Evolutionary conservation across 495 filamentous ascomycete genomes (phyloP), one percentile per base, ranked within the genome.

Genomic region (Trichoderma asperelloides): DNA sequence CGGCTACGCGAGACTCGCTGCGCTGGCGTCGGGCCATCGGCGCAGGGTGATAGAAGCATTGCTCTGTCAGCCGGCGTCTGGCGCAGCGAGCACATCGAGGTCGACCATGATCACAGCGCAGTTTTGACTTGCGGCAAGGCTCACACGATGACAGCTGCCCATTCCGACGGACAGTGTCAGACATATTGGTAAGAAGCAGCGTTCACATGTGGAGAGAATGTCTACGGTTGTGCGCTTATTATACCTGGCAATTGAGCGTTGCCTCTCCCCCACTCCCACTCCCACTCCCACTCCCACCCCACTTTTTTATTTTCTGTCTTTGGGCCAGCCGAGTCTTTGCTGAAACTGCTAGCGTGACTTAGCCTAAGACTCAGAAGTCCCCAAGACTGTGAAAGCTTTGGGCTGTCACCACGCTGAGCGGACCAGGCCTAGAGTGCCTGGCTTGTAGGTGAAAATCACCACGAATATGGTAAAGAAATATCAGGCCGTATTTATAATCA

Each of bases 201-300:
- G 41, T 45, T 18, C 41, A 45, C 41, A 7, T 45, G 41, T 18
- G 41, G 41, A 45, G 41, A 45, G 41, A 45, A 45, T 45, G 12
- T 45, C 18, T 45, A 18, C 13, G 41, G 16, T 45, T 18, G 41
- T 7, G 11, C 41, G 41, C 41, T 45, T 45, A 45, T 18, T 45
- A 45, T 45, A 18, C 12, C 39, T 40, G 39, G 78, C 81, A 0
- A 83, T 84, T 4, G 83, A 82, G 0, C 41, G 41, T 12, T 45
- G n/a, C n/a, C n/a, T n/a, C n/a, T n/a, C n/a, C n/a, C 5, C 33
- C 33, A 4, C 33, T 37, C 33, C 33, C 33, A 7, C 33, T n/a
- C 9, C 33, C 33, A 8, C 2, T 37, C 5, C 33, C 33, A 4
- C 33, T 37, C 33, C 33, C 33, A 7, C 33, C 9, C 33, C 33